phyloP scores from a whole-genome alignment of 2,329 filamentous ascomycete species.

The Neopestalotiopsis clavispora region DNA sequence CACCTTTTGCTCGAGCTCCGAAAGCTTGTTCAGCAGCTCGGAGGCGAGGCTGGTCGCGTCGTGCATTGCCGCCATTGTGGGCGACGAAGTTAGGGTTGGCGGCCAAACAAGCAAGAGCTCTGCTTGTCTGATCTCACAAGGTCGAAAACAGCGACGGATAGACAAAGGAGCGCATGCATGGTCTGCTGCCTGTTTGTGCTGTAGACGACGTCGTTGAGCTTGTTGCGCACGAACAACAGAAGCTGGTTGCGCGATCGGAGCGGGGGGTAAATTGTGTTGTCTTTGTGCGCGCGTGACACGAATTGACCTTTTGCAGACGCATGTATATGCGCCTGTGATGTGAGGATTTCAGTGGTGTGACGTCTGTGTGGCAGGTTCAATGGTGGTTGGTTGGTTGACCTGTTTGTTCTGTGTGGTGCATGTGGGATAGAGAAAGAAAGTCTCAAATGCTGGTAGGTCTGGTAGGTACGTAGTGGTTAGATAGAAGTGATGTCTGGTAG shows the following conservation, averaged over 20 bases:
- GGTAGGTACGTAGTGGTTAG: neutral
- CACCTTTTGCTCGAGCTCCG: constrained; percentile 62
- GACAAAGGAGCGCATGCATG: constrained; percentile 25
- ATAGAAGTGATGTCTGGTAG: neutral
- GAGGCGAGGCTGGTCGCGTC: constrained; percentile 54
- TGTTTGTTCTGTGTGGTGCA: too few relatives aligned
- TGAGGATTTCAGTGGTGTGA: neutral
- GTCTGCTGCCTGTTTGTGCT: neutral
- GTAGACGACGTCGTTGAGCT: neutral
- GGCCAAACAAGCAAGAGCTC: constrained; percentile 1
- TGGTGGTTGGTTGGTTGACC: too few relatives aligned
- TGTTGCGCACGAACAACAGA: neutral
- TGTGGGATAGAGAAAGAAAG: neutral
- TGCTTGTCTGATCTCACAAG: constrained; percentile 19
- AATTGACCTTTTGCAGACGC: neutral
- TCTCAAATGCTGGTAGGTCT: neutral
- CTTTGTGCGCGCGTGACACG: constrained; percentile 1
- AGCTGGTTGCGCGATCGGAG: constrained; percentile 15
- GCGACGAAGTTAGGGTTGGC: neutral
- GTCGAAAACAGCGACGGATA: constrained; percentile 27
- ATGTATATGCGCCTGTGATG: neutral
- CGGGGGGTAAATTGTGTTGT: constrained; percentile 1
- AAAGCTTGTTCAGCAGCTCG: constrained; percentile 58
- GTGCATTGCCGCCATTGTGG: constrained; percentile 46
- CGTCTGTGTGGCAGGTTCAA: neutral